phyloP scores from a whole-genome alignment of 768 basidiomycete genomes.

The Chalciporus chontae region DNA sequence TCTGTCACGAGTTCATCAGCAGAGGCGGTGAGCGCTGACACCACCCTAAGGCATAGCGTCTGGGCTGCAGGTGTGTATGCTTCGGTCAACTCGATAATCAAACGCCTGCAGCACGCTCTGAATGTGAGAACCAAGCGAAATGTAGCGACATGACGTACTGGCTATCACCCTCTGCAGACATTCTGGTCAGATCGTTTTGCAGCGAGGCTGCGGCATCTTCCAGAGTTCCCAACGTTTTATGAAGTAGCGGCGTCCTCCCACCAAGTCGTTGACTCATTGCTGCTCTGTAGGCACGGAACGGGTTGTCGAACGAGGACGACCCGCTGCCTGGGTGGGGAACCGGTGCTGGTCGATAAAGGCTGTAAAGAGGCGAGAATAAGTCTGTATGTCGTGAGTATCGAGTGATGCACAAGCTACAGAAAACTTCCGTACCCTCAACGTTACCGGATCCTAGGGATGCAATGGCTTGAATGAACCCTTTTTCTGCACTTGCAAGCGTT shows the following conservation, averaged over 20 bases:
- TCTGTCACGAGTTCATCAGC: conserved; percentile 29
- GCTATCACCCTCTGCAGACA: conserved; percentile 39
- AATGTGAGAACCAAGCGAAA: background rate
- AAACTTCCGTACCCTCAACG: conserved; percentile 14
- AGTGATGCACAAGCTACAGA: background rate
- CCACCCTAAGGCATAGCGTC: conserved; percentile 40
- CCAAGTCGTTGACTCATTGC: conserved; percentile 59
- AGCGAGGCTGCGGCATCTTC: conserved; percentile 59
- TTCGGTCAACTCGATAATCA: conserved; percentile 41
- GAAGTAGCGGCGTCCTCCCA: conserved; percentile 59
- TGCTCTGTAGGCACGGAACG: conserved; percentile 62
- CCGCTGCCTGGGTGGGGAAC: conserved; percentile 43
- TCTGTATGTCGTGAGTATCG: conserved; percentile 36
- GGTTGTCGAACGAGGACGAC: conserved; percentile 33
- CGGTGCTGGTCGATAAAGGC: conserved; percentile 53
- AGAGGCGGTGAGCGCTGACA: conserved; percentile 38
- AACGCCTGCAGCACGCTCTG: conserved; percentile 28
- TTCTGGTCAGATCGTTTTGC: conserved; percentile 54
- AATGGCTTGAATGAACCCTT: conserved; percentile 45
- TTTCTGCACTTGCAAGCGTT: conserved; percentile 41
- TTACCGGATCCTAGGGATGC: conserved; percentile 17
- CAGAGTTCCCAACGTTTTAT: conserved; percentile 52
- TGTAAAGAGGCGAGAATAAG: conserved; percentile 42
- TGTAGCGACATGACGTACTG: conserved; percentile 34
- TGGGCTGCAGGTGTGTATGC: conserved; percentile 53